Base-by-base conservation (phyloP, 2,329 filamentous ascomycete species). In the Diaporthe aspalathi region DNA sequence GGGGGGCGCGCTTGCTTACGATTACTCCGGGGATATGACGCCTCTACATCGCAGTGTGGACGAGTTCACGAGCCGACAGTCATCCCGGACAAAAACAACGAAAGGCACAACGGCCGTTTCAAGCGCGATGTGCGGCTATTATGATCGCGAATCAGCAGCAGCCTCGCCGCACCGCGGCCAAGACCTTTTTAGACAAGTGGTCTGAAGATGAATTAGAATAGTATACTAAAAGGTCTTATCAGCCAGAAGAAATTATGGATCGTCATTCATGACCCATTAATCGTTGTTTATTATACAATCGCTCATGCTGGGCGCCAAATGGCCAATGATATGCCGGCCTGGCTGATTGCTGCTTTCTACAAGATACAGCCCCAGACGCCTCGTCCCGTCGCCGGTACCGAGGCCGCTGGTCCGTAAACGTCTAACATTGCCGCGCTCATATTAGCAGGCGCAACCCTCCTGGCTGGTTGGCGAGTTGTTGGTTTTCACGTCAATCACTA, bases 401-500 rank as follows among this genome's bases (percentile, higher is more conserved):
- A 65, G 60, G 45, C 60, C 60, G 29, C 60, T 9, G 45, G 29
- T 65, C 8, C 45, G 29, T 38, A 49, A 29, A 38, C 29, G 60
- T 65, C 60, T 65, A 38, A 50, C n/a, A 49, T 11, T 60, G 50
- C 38, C 35, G 17, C 6, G 35, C 50, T 14, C 43, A 74, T 75
- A 75, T 80, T 81, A 93, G 83, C 91, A 93, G 62, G 90, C 84
- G 81, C 93, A 95, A 71, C 91, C 90, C 73, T 94, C 92, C 82
- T 95, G 93, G 79, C 87, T 88, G 74, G 90, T 84, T 72, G 90
- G 89, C 76, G 89, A 87, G 69, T 89, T 89, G 82, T 90, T 94
- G 79, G 94, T 95, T 83, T 95, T 96, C 76, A 97, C 94, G 83
- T 97, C 94, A 79, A 97, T 97, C 93, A 96, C 94, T 96, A 77